Conservation (phyloP, 345 rosid species). For the Mangifera indica region DNA sequence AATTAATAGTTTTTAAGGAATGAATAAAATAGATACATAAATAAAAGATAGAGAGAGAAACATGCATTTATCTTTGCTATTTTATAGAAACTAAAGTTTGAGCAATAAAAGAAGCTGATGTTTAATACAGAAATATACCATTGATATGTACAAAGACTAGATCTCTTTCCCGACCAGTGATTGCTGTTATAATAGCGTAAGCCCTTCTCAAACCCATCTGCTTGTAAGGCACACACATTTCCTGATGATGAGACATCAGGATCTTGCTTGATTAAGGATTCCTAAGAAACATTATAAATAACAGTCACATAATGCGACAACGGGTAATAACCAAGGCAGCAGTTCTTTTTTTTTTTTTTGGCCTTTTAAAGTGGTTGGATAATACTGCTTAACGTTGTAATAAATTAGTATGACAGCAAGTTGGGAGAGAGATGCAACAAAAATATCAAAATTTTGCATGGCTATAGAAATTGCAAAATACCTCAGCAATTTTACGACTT, state of each 20-base stretch:
- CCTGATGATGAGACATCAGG: slow-evolving; percentile 25
- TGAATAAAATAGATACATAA: not conserved
- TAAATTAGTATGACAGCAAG: slow-evolving; percentile 3
- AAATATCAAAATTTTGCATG: not conserved
- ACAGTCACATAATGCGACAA: slow-evolving; percentile 1
- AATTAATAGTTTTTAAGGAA: not conserved
- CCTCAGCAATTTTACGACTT: slow-evolving; percentile 43
- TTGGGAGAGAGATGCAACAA: slow-evolving; percentile 1
- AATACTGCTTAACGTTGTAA: not conserved
- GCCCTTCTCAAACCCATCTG: slow-evolving; percentile 40
- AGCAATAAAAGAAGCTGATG: not conserved
- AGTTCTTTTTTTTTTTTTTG: not conserved
- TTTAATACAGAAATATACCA: slow-evolving; percentile 39
- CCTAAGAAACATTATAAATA: slow-evolving; percentile 31
- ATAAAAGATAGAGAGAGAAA: not conserved
- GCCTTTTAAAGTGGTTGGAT: not conserved
- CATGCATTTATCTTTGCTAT: not conserved
- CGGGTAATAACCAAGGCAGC: slow-evolving; percentile 4
- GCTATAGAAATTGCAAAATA: slow-evolving; percentile 13
- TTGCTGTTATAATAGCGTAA: slow-evolving; percentile 52
- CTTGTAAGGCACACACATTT: slow-evolving; percentile 11
- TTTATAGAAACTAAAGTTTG: not conserved
- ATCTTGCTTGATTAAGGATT: slow-evolving; percentile 24
- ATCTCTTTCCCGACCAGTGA: slow-evolving; percentile 52
- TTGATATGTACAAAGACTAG: slow-evolving; percentile 59